phyloP scores from a whole-genome alignment of 2,329 filamentous ascomycete species.

The Ambrosiella cleistominuta region DNA sequence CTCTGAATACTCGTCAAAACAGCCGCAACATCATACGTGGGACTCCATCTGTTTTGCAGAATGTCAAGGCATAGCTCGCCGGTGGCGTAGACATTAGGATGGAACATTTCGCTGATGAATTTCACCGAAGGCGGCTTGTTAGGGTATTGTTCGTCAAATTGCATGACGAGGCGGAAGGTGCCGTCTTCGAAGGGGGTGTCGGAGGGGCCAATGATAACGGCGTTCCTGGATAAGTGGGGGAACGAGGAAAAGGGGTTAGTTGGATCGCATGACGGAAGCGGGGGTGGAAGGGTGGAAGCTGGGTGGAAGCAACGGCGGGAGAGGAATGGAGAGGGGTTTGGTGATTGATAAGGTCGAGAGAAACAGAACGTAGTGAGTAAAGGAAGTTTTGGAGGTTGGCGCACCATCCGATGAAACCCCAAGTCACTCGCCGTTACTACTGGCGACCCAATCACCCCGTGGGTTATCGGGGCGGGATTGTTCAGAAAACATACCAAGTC shows the following conservation, averaged over 20 bases:
- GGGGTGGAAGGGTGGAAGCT: neutral
- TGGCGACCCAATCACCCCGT: too few relatives aligned
- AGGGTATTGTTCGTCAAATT: constrained; percentile 96
- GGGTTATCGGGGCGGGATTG: neutral
- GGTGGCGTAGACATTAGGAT: constrained; percentile 94
- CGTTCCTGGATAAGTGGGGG: constrained; percentile 49
- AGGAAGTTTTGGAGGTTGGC: too few relatives aligned
- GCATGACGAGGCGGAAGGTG: constrained; percentile 94
- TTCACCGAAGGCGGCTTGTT: constrained; percentile 97
- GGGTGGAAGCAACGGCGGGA: neutral
- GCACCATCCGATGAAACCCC: too few relatives aligned
- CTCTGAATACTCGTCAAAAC: constrained; percentile 96
- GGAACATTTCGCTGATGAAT: constrained; percentile 98
- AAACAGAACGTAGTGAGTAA: too few relatives aligned
- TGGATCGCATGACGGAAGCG: neutral
- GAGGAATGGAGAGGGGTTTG: neutral
- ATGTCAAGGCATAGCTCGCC: constrained; percentile 95
- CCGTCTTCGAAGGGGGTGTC: constrained; percentile 98
- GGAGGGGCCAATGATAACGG: constrained; percentile 89
- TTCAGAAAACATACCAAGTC: constrained; percentile 52
- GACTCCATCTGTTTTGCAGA: constrained; percentile 94
- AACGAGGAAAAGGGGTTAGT: neutral
- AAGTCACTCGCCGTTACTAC: too few relatives aligned
- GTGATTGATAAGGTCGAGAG: neutral
- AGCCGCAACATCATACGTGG: constrained; percentile 93